These are phyloP conservation scores for Entophlyctis helioformis DNA, from an alignment of 192 early-diverging fungal genomes.

Conservation along the genomic window DNA sequence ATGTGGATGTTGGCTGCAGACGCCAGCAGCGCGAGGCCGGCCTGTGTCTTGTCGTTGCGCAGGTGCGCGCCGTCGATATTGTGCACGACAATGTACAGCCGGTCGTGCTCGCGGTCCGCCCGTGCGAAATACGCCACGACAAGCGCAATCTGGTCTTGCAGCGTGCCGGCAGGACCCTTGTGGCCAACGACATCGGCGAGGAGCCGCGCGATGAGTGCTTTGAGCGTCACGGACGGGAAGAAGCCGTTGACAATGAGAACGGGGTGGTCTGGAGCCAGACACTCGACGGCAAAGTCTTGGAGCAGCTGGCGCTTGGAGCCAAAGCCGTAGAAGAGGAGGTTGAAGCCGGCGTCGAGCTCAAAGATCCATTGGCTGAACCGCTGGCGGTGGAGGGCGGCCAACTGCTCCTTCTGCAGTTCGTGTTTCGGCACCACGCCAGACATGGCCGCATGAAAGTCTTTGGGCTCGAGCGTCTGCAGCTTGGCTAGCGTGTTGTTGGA, in stretches of 20 bases:
- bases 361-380: slow-evolving; percentile 80
- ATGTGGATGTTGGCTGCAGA: slow-evolving; percentile 55
- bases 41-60: slow-evolving; percentile 56
- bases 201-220: slow-evolving; percentile 58
- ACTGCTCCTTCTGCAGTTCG: slow-evolving; percentile 12
- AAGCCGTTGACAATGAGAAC: slow-evolving; percentile 77
- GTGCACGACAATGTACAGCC: slow-evolving; percentile 70
- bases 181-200: slow-evolving; percentile 20
- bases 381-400: slow-evolving; percentile 5
- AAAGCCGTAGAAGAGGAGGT: slow-evolving; percentile 82
- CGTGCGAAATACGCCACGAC: slow-evolving; percentile 55
- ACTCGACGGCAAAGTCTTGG: slow-evolving; percentile 53
- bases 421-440: slow-evolving; percentile 10
- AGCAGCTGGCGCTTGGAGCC: slow-evolving; percentile 84
- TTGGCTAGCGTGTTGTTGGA: slow-evolving; percentile 81
- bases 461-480: slow-evolving; percentile 60
- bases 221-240: slow-evolving; percentile 62
- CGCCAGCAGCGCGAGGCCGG: slow-evolving; percentile 55
- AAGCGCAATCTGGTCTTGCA: slow-evolving; percentile 54
- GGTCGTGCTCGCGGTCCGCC: slow-evolving; percentile 24
- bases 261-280: slow-evolving; percentile 40
- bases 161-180: slow-evolving; percentile 26
- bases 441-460: slow-evolving; percentile 37
- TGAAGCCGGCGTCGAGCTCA: slow-evolving; percentile 74
- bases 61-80: slow-evolving; percentile 78